phyloP scores from a whole-genome alignment of 2,329 filamentous ascomycete species.

The Fusarium tjaetaba region DNA sequence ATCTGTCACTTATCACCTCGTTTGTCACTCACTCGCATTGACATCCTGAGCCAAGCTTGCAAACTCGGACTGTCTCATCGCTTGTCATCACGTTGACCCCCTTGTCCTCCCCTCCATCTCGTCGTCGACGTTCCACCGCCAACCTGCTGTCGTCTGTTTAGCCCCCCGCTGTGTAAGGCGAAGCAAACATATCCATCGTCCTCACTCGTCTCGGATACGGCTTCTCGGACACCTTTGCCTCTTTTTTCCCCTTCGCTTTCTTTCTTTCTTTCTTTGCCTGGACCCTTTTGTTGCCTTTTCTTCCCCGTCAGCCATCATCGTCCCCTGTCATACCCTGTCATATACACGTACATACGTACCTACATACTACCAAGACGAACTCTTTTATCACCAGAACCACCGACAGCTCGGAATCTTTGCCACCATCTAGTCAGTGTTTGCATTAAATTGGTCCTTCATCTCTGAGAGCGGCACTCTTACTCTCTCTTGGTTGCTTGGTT shows the following conservation, averaged over 20 bases:
- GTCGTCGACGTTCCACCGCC: slow-evolving; percentile 38
- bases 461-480: background rate
- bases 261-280: slow-evolving; percentile 21
- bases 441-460: slow-evolving; percentile 13
- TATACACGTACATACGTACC: background rate
- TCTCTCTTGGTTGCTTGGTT: background rate
- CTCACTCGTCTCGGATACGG: slow-evolving; percentile 29
- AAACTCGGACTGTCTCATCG: slow-evolving; percentile 37
- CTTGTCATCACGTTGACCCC: slow-evolving; percentile 36
- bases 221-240: slow-evolving; percentile 11
- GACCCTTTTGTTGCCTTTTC: slow-evolving; percentile 5
- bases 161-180: slow-evolving; percentile 41
- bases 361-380: slow-evolving; percentile 11
- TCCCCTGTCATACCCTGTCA: slow-evolving; percentile 3
- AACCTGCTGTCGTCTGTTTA: slow-evolving; percentile 42
- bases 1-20: slow-evolving; percentile 6
- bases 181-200: slow-evolving; percentile 43
- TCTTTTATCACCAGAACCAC: slow-evolving; percentile 13
- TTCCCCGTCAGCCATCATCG: background rate
- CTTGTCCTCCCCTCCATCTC: slow-evolving; percentile 42
- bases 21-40: slow-evolving; percentile 2
- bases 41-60: slow-evolving; percentile 4
- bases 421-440: slow-evolving; percentile 11
- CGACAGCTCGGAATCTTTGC: background rate
- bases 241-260: background rate